Evolutionary conservation across 2,329 filamentous ascomycete species (phyloP).

Genomic region (Cryphonectria carpinicola): DNA sequence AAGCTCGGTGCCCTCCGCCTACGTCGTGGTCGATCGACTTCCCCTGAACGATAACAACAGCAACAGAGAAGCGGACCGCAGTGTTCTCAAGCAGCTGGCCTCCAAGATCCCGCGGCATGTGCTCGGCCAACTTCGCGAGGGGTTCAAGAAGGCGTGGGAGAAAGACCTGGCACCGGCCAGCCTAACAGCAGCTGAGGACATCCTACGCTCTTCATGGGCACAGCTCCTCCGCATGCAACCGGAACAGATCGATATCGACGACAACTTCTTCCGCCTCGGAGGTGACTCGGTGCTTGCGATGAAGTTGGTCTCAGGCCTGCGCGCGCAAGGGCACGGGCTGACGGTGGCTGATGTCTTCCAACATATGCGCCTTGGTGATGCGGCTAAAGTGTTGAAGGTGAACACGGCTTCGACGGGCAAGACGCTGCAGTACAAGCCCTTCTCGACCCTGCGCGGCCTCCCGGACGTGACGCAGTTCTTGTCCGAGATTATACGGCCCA

Average conservation of each 20-base stretch:
- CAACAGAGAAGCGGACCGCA: slow-evolving; percentile 38
- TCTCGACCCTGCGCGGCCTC: slow-evolving; percentile 38
- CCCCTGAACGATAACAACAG: slow-evolving; percentile 32
- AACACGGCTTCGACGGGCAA: slow-evolving; percentile 30
- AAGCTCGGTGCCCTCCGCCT: slow-evolving; percentile 51
- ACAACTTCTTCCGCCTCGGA: slow-evolving; percentile 45
- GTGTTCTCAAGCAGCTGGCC: slow-evolving; percentile 38
- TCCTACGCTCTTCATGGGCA: slow-evolving; percentile 39
- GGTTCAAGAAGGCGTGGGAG: slow-evolving; percentile 40
- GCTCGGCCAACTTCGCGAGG: slow-evolving; percentile 33
- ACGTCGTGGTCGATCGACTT: slow-evolving; percentile 45
- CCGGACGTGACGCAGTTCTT: slow-evolving; percentile 40
- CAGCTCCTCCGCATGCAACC: slow-evolving; percentile 34
- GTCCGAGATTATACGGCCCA: slow-evolving; percentile 40
- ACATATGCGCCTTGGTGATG: slow-evolving; percentile 36
- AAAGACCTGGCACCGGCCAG: slow-evolving; percentile 34
- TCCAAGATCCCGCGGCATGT: slow-evolving; percentile 32
- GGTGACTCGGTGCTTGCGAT: slow-evolving; percentile 43
- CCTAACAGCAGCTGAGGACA: slow-evolving; percentile 41
- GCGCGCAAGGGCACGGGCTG: slow-evolving; percentile 45
- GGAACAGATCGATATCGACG: slow-evolving; percentile 37
- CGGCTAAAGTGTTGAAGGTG: slow-evolving; percentile 41
- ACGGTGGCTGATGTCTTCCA: slow-evolving; percentile 54
- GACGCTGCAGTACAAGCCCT: slow-evolving; percentile 38
- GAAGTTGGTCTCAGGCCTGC: slow-evolving; percentile 46